These are phyloP conservation scores for Trichoderma virens DNA, from an alignment of 495 filamentous ascomycete genomes.

Conservation along the genomic window DNA sequence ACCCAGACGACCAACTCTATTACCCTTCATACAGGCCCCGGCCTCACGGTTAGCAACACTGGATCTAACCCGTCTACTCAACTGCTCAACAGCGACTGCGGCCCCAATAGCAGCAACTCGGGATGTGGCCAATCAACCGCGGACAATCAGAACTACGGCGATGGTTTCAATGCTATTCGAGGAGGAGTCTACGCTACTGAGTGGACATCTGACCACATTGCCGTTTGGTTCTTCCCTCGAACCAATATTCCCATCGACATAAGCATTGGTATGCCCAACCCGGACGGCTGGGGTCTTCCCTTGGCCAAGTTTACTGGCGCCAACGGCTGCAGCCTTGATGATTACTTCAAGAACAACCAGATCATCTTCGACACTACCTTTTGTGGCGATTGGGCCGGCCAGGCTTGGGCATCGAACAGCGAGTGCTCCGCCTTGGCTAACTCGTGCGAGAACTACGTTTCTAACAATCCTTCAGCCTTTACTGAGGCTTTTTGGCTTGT, in stretches of 20 bases:
- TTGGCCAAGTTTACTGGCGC: constrained; percentile 54
- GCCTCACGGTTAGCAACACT: constrained; percentile 48
- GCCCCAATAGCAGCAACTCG: constrained; percentile 39
- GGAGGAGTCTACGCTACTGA: constrained; percentile 77
- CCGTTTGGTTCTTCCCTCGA: constrained; percentile 74
- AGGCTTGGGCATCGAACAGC: constrained; percentile 38
- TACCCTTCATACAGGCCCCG: constrained; percentile 63
- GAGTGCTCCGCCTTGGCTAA: constrained; percentile 34
- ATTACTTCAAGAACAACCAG: constrained; percentile 60
- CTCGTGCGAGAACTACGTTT: constrained; percentile 60
- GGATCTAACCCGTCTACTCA: constrained; percentile 42
- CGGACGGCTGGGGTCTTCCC: constrained; percentile 58
- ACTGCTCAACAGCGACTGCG: constrained; percentile 42
- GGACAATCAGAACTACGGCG: constrained; percentile 51
- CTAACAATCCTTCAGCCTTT: constrained; percentile 52
- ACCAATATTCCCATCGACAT: constrained; percentile 48
- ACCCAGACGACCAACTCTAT: constrained; percentile 54
- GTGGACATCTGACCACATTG: constrained; percentile 59
- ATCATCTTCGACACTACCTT: constrained; percentile 80
- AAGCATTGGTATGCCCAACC: constrained; percentile 49
- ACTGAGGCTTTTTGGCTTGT: constrained; percentile 63
- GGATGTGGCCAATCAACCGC: constrained; percentile 41
- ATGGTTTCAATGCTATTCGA: constrained; percentile 60
- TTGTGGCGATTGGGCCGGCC: constrained; percentile 85
- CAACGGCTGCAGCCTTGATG: constrained; percentile 52